A percentile compares a stretch with the other conserved stretches of the same genome.
phyloP scores from a whole-genome alignment of 148 eudicot genomes.

The Tetragonia tetragonoides region DNA sequence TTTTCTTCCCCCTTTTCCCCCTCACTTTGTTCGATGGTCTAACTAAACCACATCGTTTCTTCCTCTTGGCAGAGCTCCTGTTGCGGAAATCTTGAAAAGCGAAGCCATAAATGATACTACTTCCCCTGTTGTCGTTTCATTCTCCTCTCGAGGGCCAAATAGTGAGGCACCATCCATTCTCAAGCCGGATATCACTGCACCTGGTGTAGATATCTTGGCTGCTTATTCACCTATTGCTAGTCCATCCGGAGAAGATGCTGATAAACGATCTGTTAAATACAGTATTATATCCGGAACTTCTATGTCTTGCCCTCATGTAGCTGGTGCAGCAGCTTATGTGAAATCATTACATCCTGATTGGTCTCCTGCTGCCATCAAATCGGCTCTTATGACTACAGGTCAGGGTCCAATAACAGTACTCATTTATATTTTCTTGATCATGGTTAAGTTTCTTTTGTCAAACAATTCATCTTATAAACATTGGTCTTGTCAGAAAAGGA shows the following conservation, averaged over 20 bases:
- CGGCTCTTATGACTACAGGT: slow-evolving; percentile 82
- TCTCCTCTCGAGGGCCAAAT: slow-evolving; percentile 47
- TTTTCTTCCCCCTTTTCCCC: not conserved
- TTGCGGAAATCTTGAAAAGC: slow-evolving; percentile 32
- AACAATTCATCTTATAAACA: not conserved
- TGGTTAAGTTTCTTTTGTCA: not conserved
- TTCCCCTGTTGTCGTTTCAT: slow-evolving; percentile 33
- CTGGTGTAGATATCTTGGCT: slow-evolving; percentile 63
- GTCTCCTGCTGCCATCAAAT: slow-evolving; percentile 67
- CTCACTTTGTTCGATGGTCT: too few species aligned
- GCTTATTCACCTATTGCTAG: slow-evolving; percentile 41
- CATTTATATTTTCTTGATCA: slow-evolving; percentile 30
- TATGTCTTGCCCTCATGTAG: slow-evolving; percentile 68
- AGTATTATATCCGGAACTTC: slow-evolving; percentile 57
- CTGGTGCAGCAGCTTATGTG: slow-evolving; percentile 58
- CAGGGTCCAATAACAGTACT: not conserved
- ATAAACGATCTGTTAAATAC: slow-evolving; percentile 35
- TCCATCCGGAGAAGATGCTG: not conserved
- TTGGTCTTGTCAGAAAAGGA: not conserved
- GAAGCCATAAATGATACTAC: slow-evolving; percentile 26
- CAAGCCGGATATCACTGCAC: slow-evolving; percentile 76
- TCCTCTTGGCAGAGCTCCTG: slow-evolving; percentile 16
- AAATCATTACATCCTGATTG: slow-evolving; percentile 61
- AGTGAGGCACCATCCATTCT: slow-evolving; percentile 17
- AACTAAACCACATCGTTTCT: too few species aligned